Base-by-base conservation (phyloP, 2,329 filamentous ascomycete genomes). In the Xylaria sp. region DNA sequence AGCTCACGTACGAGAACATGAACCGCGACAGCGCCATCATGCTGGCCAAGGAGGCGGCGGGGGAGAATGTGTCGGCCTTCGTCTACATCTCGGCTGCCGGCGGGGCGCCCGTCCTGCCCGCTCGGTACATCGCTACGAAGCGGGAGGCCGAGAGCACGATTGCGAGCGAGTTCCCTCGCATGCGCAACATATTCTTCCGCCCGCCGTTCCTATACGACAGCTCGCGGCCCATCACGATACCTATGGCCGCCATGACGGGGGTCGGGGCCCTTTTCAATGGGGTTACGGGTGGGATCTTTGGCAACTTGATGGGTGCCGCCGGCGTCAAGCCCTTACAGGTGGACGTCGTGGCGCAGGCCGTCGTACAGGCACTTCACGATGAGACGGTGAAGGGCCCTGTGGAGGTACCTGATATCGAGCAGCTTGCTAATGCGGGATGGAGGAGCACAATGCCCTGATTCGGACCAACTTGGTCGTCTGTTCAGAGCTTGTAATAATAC, bases 1-100 rank as follows among this genome's bases (percentile, higher is more conserved):
- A 96, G 80, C 84, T 97, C 74, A 97, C 95, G 20, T 99, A 99
- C 82, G 96, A 98, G 82, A 85, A 94, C 67, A 97, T 99, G 93
- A 99, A 99, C 81, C 88, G 96, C 64, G 95, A 98, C 81, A 88
- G 84, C 81, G 95, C 95, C 54, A 88, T 98, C 68, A 87, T 90
- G 61, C 85, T 97, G 15, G 96, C 95, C 15, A 89, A 90, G 75
- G 92, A 95, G 77, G 89, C 94, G 1, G 85, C 86, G 29, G 81
- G 81, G 38, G 87, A 88, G 66, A 84, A 88, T 39, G 90, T 90
- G 15, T 81, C 85, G 20, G 88, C 89, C 0, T 97, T 97, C 77
- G 89, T 91, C 66, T 98, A 93, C 83, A 90, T 99, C 68, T 97
- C 94, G 39, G 96, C 96, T 1, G 92, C 93, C 0, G 93, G 86